Base-by-base conservation (phyloP, 2,329 filamentous ascomycete species). In the Cercospora sesami region DNA sequence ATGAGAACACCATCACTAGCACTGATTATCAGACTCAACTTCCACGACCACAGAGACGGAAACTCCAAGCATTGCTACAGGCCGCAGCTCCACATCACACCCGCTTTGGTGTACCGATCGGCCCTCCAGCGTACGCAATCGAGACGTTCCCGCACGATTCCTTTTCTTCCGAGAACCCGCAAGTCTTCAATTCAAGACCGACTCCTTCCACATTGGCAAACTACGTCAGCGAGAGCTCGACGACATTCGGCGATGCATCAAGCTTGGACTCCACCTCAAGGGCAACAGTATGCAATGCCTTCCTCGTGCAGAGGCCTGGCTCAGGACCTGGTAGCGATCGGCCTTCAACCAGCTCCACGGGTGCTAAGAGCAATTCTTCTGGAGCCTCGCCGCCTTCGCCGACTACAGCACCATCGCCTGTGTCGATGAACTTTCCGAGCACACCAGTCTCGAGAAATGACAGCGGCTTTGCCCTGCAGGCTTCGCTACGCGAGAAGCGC, bases 131-230 rank as follows among this genome's bases (percentile, higher is more conserved):
- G 4, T 98, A 98, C 79, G 94, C 93, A 3, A 88, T 96, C 65
- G 95, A 99, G 80, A 91, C 94, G 0, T 99, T 92, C 77, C 95
- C 95, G 0, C 92, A 91, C 76, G 92, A 98, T 78, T 87, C 91
- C 2, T 97, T 96, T 77, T 91, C 93, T 21, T 93, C 91, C 0
- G 95, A 99, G 79, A 94, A 92, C 72, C 86, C 90, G 33, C 86
- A 90, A 1, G 84, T 97, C 3, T 97, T 96, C 80, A 90, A 89
- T 48, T 85, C 91, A 21, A 87, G 86, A 71, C 86, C 94, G 1
- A 82, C 87, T 5, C 85, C 88, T 8, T 91, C 91, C 63, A 91
- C 90, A 0, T 84, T 99, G 61, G 89, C 92, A 55, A 95, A 92
- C 75, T 94, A 94, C 82, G 94, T 95, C 62, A 89, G 91, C 60